Evolutionary conservation across 2,329 filamentous ascomycete genomes (phyloP).

Genomic region (Colletotrichum navitas): DNA sequence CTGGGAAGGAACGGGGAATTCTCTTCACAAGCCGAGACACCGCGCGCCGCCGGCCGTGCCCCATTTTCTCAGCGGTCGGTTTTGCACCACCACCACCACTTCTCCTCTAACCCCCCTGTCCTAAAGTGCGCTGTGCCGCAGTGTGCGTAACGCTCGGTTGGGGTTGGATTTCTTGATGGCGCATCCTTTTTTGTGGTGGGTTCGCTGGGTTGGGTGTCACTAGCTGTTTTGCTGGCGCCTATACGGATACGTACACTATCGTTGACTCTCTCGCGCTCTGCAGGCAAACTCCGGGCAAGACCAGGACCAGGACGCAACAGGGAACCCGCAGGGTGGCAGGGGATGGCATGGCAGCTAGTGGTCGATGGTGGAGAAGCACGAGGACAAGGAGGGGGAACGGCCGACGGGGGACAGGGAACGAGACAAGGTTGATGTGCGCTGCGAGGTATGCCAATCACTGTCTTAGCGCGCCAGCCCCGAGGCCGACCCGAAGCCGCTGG

Average conservation of each 20-base stretch:
- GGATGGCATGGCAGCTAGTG: constrained; percentile 18
- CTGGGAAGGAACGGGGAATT: constrained; percentile 22
- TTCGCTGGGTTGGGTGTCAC: constrained; percentile 33
- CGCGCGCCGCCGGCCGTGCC: constrained; percentile 20
- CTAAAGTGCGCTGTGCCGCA: neutral
- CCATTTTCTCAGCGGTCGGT: neutral
- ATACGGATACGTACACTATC: no score
- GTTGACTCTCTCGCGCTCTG: neutral
- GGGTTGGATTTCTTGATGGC: constrained; percentile 6
- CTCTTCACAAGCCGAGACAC: constrained; percentile 37
- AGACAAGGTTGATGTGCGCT: constrained; percentile 11
- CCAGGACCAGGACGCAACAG: neutral
- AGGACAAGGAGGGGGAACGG: neutral
- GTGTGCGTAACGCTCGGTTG: constrained; percentile 12
- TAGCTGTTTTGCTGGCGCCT: neutral
- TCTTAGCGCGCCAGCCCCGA: constrained; percentile 37
- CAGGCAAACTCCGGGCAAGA: constrained; percentile 1
- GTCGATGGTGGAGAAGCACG: constrained; percentile 1
- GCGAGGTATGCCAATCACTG: constrained; percentile 12
- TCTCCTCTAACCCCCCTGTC: neutral
- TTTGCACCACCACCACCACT: neutral
- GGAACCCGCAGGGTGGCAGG: constrained; percentile 27
- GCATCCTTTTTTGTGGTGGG: constrained; percentile 3
- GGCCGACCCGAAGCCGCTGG: constrained; percentile 24
- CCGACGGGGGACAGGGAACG: constrained; percentile 18